Evolutionary conservation across 208 protist genomes (phyloP).

Genomic region (Blastocrithidia nonstop): DNA sequence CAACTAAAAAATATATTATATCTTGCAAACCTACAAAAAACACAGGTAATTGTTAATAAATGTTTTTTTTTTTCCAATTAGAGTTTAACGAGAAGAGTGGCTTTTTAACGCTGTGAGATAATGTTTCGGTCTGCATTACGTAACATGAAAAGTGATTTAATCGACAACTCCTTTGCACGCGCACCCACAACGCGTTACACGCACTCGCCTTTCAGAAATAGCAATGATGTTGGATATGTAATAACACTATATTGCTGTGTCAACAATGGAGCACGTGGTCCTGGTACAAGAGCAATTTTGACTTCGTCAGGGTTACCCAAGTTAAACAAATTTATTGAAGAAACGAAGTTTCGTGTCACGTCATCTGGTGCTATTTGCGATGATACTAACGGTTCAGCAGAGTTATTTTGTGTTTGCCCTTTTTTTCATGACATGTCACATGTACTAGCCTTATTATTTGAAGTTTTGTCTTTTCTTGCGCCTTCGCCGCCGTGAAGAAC

Average conservation of each 20-base stretch:
- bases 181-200: constrained; percentile 53
- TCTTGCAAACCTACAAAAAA: too few relatives aligned
- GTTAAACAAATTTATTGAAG: constrained; percentile 62
- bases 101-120: too few relatives aligned
- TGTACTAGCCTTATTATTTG: not conserved
- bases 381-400: too few relatives aligned
- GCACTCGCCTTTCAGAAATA: constrained; percentile 59
- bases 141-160: constrained; percentile 72
- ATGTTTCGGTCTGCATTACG: constrained; percentile 54
- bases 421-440: not conserved
- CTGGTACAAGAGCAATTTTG: constrained; percentile 61
- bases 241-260: constrained; percentile 58
- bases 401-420: constrained; percentile 4
- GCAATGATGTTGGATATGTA: constrained; percentile 52
- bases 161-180: constrained; percentile 48
- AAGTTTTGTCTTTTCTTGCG: not conserved
- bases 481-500: constrained; percentile 45
- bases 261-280: constrained; percentile 30
- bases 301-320: constrained; percentile 59
- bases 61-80: too few relatives aligned
- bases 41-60: too few relatives aligned
- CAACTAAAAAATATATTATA: too few relatives aligned
- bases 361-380: constrained; percentile 32
- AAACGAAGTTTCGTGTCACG: constrained; percentile 59
- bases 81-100: too few relatives aligned